Evolutionary conservation across 768 basidiomycete genomes (phyloP), one percentile per base, ranked within the genome.

Genomic region (Tulasnella sp.): DNA sequence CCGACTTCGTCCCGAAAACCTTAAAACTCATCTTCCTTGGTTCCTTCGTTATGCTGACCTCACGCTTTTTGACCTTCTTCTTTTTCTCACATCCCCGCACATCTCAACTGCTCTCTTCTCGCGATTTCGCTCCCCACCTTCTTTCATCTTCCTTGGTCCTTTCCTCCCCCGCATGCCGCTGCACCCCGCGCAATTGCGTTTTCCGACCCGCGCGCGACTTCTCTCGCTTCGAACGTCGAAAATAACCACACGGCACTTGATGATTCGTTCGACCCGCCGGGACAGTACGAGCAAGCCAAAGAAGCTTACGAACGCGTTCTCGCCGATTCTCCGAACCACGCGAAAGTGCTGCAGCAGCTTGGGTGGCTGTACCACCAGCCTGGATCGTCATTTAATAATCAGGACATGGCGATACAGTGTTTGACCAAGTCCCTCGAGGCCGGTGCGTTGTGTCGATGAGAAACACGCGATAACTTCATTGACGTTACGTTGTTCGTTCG

Each of bases 301-400:
- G 94, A 95, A 75, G 95, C 97, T 0, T 98, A 98, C 75, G 95
- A 98, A 77, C 90, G 94, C 22, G 97, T 99, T 22, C 89, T 98
- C 3, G 85, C 84, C 67, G 94, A 98, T 76, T 96, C 95, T 76
- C 94, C 96, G 0, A 87, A 88, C 16, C 96, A 98, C 76, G 95
- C 95, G 67, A 98, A 98, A 79, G 97, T 98, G 5, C 86, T 98
- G 2, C 97, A 98, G 77, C 97, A 98, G 80, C 88, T 99, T 17
- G 97, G 96, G 1, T 98, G 97, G 91, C 83, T 99, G 12, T 96
- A 98, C 78, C 95, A 97, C 78, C 96, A 98, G 80, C 90, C 95
- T 67, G 92, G 91, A 8, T 94, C 95, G 0, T 86, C 89, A 19
- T 98, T 99, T 84, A 92, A 95, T 79, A 96, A 97, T 76, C 94